Evolutionary conservation across 345 rosid species (phyloP), one percentile per base, ranked within the genome.

Genomic region (Citrus australasica): DNA sequence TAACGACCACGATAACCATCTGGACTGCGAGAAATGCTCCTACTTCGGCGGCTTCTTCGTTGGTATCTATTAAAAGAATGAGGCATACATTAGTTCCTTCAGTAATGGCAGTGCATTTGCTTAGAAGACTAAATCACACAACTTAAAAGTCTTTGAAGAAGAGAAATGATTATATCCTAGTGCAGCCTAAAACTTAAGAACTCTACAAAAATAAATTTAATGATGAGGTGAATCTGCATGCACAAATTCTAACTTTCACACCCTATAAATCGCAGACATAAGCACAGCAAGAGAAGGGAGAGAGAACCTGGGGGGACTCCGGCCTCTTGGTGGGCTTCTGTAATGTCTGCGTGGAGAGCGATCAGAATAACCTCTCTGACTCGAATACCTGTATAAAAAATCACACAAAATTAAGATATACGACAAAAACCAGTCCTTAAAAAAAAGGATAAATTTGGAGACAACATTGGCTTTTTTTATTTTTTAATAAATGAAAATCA

Each of bases 291-390:
- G 16, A 73, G 16, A 65, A 24, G 32, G 73, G 83, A 81, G 84
- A 74, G 78, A 74, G 8, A 79, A 92, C 98, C 99, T 94, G n/a
- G 87, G 89, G 62, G 98, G 94, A 76, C 95, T 91, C 76, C 90
- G 85, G 81, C 88, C 89, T 82, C 97, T 92, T 27, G 84, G 90
- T 30, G 97, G 92, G 81, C 92, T 93, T 89, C 90, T 88, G 81
- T 85, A 80, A 62, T 87, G 90, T 75, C 92, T 82, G 14, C 67
- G 80, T 9, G 90, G 88, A 13, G 90, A 87, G 56, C 83, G 91
- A 60, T 87, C 88, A 30, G 87, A 77, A 74, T 88, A 87, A 71
- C 85, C 88, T 83, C 89, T 86, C 76, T 80, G 86, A 79, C 85
- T 87, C 22, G 94, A 84, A 85, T 86, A 83, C 87, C 98, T 93